Evolutionary conservation across 2,329 filamentous ascomycete genomes (phyloP).

Genomic region (Claviceps sp.): DNA sequence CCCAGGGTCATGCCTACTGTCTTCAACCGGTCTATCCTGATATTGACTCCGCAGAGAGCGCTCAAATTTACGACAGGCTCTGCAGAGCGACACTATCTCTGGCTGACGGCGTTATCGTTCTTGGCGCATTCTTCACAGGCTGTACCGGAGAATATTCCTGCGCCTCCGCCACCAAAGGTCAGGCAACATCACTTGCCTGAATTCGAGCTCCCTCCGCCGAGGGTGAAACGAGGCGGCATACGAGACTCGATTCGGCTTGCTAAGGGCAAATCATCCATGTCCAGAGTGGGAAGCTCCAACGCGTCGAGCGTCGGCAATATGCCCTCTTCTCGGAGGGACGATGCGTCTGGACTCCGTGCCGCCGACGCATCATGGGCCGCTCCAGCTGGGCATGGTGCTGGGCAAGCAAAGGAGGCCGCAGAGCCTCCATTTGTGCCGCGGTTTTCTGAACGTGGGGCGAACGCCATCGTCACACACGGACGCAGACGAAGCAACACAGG

Average conservation of each 20-base stretch:
- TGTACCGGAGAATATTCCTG: slow-evolving; percentile 56
- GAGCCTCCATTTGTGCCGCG: slow-evolving; percentile 61
- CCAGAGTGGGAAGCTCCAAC: slow-evolving; percentile 39
- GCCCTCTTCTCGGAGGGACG: slow-evolving; percentile 24
- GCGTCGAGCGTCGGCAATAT: slow-evolving; percentile 28
- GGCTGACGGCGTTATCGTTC: slow-evolving; percentile 91
- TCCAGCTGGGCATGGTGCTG: slow-evolving; percentile 27
- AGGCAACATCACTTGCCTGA: slow-evolving; percentile 31
- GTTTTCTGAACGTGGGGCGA: slow-evolving; percentile 44
- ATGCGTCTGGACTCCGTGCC: slow-evolving; percentile 22
- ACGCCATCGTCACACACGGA: slow-evolving; percentile 41
- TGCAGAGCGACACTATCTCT: slow-evolving; percentile 80
- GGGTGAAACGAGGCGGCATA: slow-evolving; percentile 44
- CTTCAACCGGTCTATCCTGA: slow-evolving; percentile 90
- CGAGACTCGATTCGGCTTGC: slow-evolving; percentile 83
- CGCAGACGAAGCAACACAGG: slow-evolving; percentile 86
- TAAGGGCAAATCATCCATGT: slow-evolving; percentile 49
- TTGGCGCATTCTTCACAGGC: slow-evolving; percentile 78
- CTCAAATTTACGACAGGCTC: slow-evolving; percentile 85
- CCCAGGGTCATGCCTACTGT: slow-evolving; percentile 55
- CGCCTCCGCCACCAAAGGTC: slow-evolving; percentile 31
- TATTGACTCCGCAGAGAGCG: slow-evolving; percentile 82
- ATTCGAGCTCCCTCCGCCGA: slow-evolving; percentile 35
- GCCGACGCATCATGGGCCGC: slow-evolving; percentile 26
- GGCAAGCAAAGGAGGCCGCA: slow-evolving; percentile 45